Evolutionary conservation across 805 yeast species (phyloP).

Genomic region (Ogataea dorogensis): DNA sequence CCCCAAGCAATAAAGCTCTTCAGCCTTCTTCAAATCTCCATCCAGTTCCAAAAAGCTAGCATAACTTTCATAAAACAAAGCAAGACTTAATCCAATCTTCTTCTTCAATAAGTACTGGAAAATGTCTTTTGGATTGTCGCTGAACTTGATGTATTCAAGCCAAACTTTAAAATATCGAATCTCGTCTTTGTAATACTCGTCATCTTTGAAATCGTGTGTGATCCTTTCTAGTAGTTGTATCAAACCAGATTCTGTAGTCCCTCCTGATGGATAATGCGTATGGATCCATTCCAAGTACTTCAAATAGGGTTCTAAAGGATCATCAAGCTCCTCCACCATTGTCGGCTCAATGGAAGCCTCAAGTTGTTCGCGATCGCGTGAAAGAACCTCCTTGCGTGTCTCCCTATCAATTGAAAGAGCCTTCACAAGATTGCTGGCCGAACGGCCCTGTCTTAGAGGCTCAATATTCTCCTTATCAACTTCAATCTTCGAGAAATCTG

Average conservation of each 20-base stretch:
- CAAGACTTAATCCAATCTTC: constrained; percentile 64
- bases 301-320: constrained; percentile 76
- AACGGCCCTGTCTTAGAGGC: constrained; percentile 66
- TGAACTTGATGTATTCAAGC: constrained; percentile 70
- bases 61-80: constrained; percentile 77
- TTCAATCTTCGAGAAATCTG: constrained; percentile 42
- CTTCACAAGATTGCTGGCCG: constrained; percentile 55
- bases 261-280: constrained; percentile 59
- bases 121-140: constrained; percentile 68
- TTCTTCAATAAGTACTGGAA: constrained; percentile 69
- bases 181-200: constrained; percentile 71
- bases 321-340: constrained; percentile 64
- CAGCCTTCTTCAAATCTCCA: constrained; percentile 52
- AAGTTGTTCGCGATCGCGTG: constrained; percentile 41
- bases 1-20: constrained; percentile 57
- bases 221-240: constrained; percentile 66
- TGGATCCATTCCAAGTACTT: constrained; percentile 75
- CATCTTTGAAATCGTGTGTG: constrained; percentile 65
- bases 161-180: constrained; percentile 77
- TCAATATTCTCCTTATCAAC: constrained; percentile 73
- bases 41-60: constrained; percentile 58
- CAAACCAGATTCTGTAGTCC: constrained; percentile 61
- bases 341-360: constrained; percentile 47
- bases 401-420: constrained; percentile 35
- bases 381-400: constrained; percentile 12